These are phyloP conservation scores for Colletotrichum coccodes DNA, from an alignment of 2,329 filamentous ascomycete species.

Conservation along the genomic window DNA sequence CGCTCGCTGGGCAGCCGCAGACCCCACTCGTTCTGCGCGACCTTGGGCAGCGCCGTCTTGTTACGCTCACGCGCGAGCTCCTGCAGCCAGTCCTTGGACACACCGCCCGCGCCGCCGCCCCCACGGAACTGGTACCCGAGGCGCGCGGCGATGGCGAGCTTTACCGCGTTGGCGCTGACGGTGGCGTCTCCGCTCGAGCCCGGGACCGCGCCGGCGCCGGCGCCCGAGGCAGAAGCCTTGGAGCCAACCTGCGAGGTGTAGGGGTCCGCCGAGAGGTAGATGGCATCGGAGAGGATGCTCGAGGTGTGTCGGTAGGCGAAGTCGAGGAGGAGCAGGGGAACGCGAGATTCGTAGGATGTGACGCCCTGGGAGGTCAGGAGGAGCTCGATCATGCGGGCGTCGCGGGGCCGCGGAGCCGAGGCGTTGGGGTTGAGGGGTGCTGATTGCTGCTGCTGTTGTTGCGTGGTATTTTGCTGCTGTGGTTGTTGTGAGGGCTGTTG, in stretches of 20 bases:
- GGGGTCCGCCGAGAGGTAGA: constrained; percentile 76
- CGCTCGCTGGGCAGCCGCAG: constrained; percentile 74
- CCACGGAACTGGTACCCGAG: constrained; percentile 76
- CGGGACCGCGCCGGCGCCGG: constrained; percentile 54
- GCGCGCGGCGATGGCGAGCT: constrained; percentile 77
- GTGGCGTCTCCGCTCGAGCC: constrained; percentile 59
- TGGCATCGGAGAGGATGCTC: constrained; percentile 75
- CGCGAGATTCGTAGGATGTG: constrained; percentile 82
- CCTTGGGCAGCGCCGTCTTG: constrained; percentile 70
- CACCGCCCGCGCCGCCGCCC: constrained; percentile 61
- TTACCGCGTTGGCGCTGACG: constrained; percentile 74
- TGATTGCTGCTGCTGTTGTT: constrained; percentile 17
- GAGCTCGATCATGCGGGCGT: constrained; percentile 82
- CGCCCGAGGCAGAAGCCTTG: constrained; percentile 60
- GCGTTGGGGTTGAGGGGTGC: constrained; percentile 41
- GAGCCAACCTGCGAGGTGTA: constrained; percentile 69
- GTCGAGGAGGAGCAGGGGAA: constrained; percentile 84
- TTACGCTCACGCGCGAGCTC: constrained; percentile 80
- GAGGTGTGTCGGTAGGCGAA: constrained; percentile 87
- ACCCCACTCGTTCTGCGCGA: constrained; percentile 74
- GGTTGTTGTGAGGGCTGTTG: constrained; percentile 36
- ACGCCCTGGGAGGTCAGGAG: constrained; percentile 83
- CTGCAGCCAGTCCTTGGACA: constrained; percentile 79
- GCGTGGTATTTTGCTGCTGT: constrained; percentile 32
- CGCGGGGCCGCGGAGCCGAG: constrained; percentile 72